Percentiles rank a stretch among this genome's conserved stretches.
Evolutionary conservation across 192 early-diverging fungal species (phyloP).

Genomic region (Coemansia sp.): DNA sequence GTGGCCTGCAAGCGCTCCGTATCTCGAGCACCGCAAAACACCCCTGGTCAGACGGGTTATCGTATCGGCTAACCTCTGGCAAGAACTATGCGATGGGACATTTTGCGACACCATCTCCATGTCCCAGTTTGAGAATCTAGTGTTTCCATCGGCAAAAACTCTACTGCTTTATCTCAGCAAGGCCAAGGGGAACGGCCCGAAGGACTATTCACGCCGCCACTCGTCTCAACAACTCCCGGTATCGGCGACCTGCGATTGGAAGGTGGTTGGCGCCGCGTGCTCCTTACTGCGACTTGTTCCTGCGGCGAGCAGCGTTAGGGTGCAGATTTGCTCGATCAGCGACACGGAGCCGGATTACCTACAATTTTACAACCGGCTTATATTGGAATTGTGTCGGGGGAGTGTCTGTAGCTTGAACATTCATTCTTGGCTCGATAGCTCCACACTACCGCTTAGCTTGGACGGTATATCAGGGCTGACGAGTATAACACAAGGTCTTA

Average conservation of each 20-base stretch:
- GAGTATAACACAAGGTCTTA: background rate
- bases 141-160: background rate
- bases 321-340: background rate
- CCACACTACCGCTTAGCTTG: background rate
- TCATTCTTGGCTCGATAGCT: background rate
- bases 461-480: background rate
- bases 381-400: background rate
- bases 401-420: background rate
- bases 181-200: background rate
- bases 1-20: background rate
- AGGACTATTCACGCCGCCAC: background rate
- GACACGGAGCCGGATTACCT: background rate
- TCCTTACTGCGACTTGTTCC: background rate
- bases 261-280: background rate
- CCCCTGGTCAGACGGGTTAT: background rate
- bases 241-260: background rate
- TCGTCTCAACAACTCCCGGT: background rate
- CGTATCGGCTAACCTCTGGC: background rate
- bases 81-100: background rate
- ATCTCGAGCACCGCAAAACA: background rate
- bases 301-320: background rate
- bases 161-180: background rate
- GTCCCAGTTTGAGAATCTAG: background rate
- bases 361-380: background rate
- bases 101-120: background rate